Conservation (phyloP, 176 grass and related monocot species). For the Eremochloa ophiuroides region DNA sequence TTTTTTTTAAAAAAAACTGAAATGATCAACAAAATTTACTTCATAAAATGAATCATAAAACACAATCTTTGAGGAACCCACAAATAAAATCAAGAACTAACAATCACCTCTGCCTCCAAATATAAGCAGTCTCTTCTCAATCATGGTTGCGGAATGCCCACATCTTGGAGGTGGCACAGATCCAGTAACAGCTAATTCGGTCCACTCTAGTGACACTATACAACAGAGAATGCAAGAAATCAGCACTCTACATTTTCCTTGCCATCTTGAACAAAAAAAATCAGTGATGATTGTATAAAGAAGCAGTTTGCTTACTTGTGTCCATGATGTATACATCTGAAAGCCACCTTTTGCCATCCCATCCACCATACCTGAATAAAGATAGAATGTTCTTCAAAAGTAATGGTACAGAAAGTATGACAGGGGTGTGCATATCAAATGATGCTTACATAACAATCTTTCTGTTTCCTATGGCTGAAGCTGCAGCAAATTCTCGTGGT, state of each 20-base stretch:
- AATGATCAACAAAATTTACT: neutral
- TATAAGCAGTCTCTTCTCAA: slow-evolving; percentile 86
- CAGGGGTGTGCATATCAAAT: neutral
- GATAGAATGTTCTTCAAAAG: neutral
- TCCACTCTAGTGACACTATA: slow-evolving; percentile 90
- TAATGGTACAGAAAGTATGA: neutral
- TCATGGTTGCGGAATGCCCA: slow-evolving; percentile 95
- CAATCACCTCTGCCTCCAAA: slow-evolving; percentile 92
- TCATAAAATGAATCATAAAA: neutral
- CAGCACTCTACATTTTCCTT: neutral
- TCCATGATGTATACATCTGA: slow-evolving; percentile 97
- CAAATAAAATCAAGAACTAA: neutral
- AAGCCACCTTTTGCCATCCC: slow-evolving; percentile 98
- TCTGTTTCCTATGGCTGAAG: slow-evolving; percentile 89
- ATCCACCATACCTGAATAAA: slow-evolving; percentile 78
- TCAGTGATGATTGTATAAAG: neutral
- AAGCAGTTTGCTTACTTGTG: slow-evolving; percentile 58
- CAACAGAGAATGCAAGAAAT: slow-evolving; percentile 12
- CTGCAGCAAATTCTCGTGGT: slow-evolving; percentile 76
- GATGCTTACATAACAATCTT: slow-evolving; percentile 80
- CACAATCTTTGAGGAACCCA: neutral
- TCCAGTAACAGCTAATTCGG: slow-evolving; percentile 72
- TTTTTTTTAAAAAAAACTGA: neutral
- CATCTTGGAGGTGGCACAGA: slow-evolving; percentile 76
- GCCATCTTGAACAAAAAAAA: slow-evolving; percentile 4